Base-by-base conservation (phyloP, 495 filamentous ascomycete genomes). In the Penicillium alfredii region DNA sequence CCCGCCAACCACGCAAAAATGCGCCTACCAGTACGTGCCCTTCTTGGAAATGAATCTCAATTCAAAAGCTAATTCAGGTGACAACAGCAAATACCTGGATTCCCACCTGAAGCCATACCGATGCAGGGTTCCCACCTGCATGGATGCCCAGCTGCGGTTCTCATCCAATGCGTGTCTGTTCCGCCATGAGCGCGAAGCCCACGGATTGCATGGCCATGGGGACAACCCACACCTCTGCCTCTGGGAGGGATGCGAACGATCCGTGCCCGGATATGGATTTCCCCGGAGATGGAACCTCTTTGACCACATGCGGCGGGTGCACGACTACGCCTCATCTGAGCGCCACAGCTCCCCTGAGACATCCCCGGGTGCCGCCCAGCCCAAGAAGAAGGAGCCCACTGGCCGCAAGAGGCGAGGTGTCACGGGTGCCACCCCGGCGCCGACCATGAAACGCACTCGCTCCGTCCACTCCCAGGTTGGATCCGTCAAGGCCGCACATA, bases 121-220 rank as follows among this genome's bases (percentile, higher is more conserved):
- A 24, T 96, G 88, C 80, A 89, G 86, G 74, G 72, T 78, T 35
- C 69, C 78, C 32, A 71, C 72, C 23, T 96, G 88, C 61, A 74
- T 81, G 58, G 81, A 84, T 57, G 73, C 78, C 39, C 76, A 80
- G 23, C 47, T 73, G 30, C 68, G 68, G 19, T 96, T 96, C 50
- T 94, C 88, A 22, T 94, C 88, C 17, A 96, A 88, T 48, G 88
- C 88, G 23, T 94, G 88, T 60, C 76, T 93, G n/a, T 81, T 94
- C 46, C 86, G 88, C 25, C 88, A 96, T 52, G 88, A 94, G 68
- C 79, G 88, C 49, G 88, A 96, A 66, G 86, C 86, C 40, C 88
- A 96, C 60, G 87, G 85, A 55, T 82, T 94, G 77, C 88, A 95
- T 58, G 88, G 88, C 45, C 88, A 96, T 51, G 88, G 87, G 40